Conservation (phyloP, 2,329 filamentous ascomycete species). For the Magnaporthales sp. region DNA sequence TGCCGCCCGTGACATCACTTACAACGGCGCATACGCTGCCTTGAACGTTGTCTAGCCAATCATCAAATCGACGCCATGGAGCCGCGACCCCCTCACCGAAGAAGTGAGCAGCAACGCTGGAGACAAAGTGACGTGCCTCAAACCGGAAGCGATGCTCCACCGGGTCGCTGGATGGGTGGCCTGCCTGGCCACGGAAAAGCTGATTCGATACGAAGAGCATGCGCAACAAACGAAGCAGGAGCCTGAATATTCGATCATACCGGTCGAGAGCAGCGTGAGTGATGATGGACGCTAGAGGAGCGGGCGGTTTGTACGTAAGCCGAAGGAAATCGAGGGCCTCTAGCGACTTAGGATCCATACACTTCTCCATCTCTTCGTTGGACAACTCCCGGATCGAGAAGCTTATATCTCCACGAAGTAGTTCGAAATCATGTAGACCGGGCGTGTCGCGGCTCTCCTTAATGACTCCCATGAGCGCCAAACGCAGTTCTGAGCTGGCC, state of each 20-base stretch:
- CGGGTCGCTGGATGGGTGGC: neutral
- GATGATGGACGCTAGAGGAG: slow-evolving; percentile 64
- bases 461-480: slow-evolving; percentile 80
- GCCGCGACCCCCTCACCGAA: slow-evolving; percentile 68
- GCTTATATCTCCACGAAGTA: slow-evolving; percentile 60
- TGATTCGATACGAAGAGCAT: slow-evolving; percentile 69
- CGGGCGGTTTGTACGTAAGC: slow-evolving; percentile 72
- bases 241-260: slow-evolving; percentile 79
- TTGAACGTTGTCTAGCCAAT: slow-evolving; percentile 56
- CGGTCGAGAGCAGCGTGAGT: slow-evolving; percentile 61
- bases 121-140: slow-evolving; percentile 74
- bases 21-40: slow-evolving; percentile 35
- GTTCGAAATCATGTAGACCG: neutral
- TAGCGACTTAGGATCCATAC: slow-evolving; percentile 73
- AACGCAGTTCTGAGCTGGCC: slow-evolving; percentile 82
- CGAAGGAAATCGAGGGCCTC: slow-evolving; percentile 90
- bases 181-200: slow-evolving; percentile 35
- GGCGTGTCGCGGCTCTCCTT: slow-evolving; percentile 51
- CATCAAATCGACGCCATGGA: slow-evolving; percentile 65
- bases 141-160: slow-evolving; percentile 51
- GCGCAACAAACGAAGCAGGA: slow-evolving; percentile 66
- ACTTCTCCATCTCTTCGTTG: slow-evolving; percentile 69
- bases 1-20: slow-evolving; percentile 15
- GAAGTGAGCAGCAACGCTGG: slow-evolving; percentile 65
- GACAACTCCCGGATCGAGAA: slow-evolving; percentile 81